Evolutionary conservation across 1,139 yeast genomes (phyloP), one percentile per base, ranked within the genome.

Genomic region (Kodamaea fungicola): DNA sequence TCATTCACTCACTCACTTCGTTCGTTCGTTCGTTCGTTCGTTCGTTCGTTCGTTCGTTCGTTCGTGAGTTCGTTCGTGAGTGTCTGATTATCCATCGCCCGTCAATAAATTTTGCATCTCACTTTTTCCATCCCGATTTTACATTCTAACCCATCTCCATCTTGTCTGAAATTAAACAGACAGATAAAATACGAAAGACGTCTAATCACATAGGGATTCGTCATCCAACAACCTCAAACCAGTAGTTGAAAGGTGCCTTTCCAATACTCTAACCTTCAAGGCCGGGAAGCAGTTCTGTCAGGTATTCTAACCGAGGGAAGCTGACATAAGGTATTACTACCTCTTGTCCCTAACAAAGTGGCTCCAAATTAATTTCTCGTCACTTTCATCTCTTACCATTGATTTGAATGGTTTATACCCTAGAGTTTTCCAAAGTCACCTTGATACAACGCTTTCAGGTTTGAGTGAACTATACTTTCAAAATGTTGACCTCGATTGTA

Each of bases 191-290:
- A 23, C 26, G 10, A 23, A 25, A 23, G 32, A 34, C 28, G 35
- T 30, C 41, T 12, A 31, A 22, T 22, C 37, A 10, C 40, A 31
- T 12, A 32, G 29, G 37, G 31, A 19, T 9, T 23, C 35, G 39
- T 38, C 40, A 10, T 28, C 41, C 12, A 30, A 40, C 8, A 23
- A 40, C 25, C 28, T 33, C 25, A 63, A 64, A 43, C 75, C 74
- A 5, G 60, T 78, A 38, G 74, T 79, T 40, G 83, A 78, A 50
- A 67, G 84, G 52, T 74, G 79, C 44, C 68, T 80, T 32, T 61
- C 74, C 40, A 74, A 73, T 45, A 87, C 85, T 10, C 59, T 81
- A 38, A 74, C 74, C 26, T 83, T 83, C 58, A 75, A 71, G 35
- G 68, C 76, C 8, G 84, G 82, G 21, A 69, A 63, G 42, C 55